Evolutionary conservation across 176 grass and related monocot species (phyloP).

Genomic region (Pontederia crassipes): DNA sequence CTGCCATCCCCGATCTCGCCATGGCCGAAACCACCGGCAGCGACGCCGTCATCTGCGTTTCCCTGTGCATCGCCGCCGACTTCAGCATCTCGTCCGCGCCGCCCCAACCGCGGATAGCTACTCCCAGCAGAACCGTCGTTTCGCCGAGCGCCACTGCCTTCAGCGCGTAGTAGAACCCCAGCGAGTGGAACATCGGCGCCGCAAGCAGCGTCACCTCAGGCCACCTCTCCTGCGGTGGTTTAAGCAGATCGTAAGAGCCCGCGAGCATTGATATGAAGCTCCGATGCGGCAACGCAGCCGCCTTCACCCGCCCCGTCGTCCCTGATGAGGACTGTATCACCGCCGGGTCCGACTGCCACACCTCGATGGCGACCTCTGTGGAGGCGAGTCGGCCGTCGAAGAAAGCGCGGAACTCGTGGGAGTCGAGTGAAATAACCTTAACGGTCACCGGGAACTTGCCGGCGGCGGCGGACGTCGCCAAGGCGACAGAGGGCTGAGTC

Average conservation of each 20-base stretch:
- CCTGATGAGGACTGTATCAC: constrained; percentile 30
- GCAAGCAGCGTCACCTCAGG: constrained; percentile 4
- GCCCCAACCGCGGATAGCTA: neutral
- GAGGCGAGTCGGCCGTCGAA: neutral
- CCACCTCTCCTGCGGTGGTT: neutral
- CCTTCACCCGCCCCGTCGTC: constrained; percentile 31
- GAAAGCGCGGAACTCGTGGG: neutral
- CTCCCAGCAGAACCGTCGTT: constrained; percentile 14
- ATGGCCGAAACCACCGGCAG: constrained; percentile 29
- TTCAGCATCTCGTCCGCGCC: constrained; percentile 9
- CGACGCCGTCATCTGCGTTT: constrained; percentile 8
- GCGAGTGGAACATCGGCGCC: constrained; percentile 22
- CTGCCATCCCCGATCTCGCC: neutral
- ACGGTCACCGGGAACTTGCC: constrained; percentile 18
- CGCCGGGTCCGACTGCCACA: constrained; percentile 24
- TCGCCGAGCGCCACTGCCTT: constrained; percentile 9
- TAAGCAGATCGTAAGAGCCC: neutral
- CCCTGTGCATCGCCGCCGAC: constrained; percentile 20
- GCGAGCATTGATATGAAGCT: constrained; percentile 20
- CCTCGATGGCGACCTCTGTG: neutral
- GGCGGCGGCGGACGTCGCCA: constrained; percentile 16
- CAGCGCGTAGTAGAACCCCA: constrained; percentile 24
- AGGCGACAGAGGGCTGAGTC: constrained; percentile 20
- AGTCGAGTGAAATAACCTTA: constrained; percentile 9
- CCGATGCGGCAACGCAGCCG: constrained; percentile 23